Evolutionary conservation across 2,329 filamentous ascomycete species (phyloP).

Genomic region (Cyphellophora europaea): DNA sequence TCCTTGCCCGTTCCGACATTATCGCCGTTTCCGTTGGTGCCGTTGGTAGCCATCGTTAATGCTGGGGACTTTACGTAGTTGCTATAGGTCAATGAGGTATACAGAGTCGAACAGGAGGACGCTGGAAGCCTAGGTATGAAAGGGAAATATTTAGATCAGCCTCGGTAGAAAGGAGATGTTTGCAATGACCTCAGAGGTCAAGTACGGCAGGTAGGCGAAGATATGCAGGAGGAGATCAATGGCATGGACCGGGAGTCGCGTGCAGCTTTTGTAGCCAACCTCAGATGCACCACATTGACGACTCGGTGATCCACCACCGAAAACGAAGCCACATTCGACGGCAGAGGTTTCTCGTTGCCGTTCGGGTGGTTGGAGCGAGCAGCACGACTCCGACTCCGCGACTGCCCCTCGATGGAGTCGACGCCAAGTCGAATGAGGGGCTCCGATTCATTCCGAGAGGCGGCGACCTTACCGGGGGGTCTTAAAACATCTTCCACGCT

Average conservation of each 20-base stretch:
- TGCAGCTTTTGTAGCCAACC: too few species aligned
- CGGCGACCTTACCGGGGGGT: too few species aligned
- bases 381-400: too few species aligned
- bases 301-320: not conserved
- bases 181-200: not conserved
- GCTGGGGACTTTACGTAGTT: not conserved
- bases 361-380: too few species aligned
- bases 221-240: not conserved
- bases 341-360: not conserved
- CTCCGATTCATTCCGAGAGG: too few species aligned
- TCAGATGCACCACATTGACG: not conserved
- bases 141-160: too few species aligned
- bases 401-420: too few species aligned
- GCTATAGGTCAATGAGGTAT: not conserved
- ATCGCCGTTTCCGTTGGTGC: slow-evolving; percentile 29
- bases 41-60: slow-evolving; percentile 14
- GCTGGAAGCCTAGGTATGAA: not conserved
- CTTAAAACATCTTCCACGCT: too few species aligned
- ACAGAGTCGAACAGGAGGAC: not conserved
- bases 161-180: not conserved
- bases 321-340: not conserved
- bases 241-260: not conserved
- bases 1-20: slow-evolving; percentile 54
- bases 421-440: too few species aligned
- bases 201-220: not conserved